Conservation (phyloP, 176 grass and related monocot species). For the Carex kokanica region DNA sequence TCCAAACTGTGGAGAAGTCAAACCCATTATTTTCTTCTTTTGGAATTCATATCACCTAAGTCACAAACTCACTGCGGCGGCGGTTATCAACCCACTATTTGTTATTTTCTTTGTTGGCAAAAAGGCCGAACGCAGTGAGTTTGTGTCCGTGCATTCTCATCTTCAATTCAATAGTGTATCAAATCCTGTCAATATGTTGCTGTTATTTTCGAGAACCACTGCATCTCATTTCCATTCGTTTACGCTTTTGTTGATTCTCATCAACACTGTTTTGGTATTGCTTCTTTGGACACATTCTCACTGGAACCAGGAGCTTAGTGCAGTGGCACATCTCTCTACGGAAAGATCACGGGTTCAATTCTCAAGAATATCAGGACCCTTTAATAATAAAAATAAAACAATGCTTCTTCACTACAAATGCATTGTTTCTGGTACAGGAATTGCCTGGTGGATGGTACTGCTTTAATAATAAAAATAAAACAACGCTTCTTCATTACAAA, state of each 20-base stretch:
- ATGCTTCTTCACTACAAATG: neutral
- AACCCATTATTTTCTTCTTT: neutral
- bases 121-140: neutral
- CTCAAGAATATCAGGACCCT: no score
- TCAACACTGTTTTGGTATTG: neutral
- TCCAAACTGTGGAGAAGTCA: neutral
- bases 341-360: no score
- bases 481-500: neutral
- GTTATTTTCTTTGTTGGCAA: neutral
- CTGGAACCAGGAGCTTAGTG: no score
- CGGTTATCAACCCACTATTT: no score
- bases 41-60: neutral
- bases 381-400: neutral
- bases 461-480: no score
- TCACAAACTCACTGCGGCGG: no score
- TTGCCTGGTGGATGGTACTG: neutral
- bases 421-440: neutral
- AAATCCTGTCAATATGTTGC: no score
- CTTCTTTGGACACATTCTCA: neutral
- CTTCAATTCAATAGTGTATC: neutral
- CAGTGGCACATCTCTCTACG: no score
- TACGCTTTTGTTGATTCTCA: neutral
- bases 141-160: neutral
- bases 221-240: neutral
- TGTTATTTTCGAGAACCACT: no score